Base-by-base conservation (phyloP, 2,329 filamentous ascomycete species). In the Colletotrichum plurivorum region DNA sequence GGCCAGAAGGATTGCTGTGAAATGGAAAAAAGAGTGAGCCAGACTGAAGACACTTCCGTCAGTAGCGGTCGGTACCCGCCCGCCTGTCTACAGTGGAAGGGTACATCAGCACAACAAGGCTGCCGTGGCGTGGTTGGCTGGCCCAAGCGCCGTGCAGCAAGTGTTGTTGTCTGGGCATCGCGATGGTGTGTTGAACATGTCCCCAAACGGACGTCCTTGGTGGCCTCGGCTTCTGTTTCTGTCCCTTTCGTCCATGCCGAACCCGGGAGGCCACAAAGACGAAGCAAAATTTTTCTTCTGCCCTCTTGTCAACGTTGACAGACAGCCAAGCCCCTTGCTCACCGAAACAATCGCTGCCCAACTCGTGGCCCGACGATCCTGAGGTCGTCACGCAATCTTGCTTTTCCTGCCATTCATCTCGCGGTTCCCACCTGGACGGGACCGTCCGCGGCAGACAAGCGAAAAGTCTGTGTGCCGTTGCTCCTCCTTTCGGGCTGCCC, bases 41-140 rank as follows among this genome's bases (percentile, higher is more conserved):
- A 36, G 9, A 31, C 8, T 8, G 9, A 10, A 36, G 8, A 36
- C 5, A 10, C 31, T 36, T 36, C 31, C 31, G 10, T 10, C 31
- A 36, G 31, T 36, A 36, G 31, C 31, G 31, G 31, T 10, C 10
- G 31, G 31, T 36, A 36, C 6, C 31, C 31, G 31, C 31, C 31
- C 31, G 8, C 31, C 31, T 36, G 3, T 10, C 31, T 36, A 2
- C 31, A 43, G 41, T 15, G 13, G 41, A 13, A 10, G 16, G 31
- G 45, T 62, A 13, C 41, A 27, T 4, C 43, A 18, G 36, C 64
- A 56, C 20, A 36, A 55, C 45, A 27, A 43, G 55, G 51, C 59
- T 53, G 46, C 15, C 57, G 41, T 68, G 59, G 59, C 57, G 41
- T 68, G 59, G 59, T 70, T 71, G 69, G 69, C 60, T 62, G 49